These are phyloP conservation scores for Austroboletus novae-zelandiae DNA, from an alignment of 1,284 basidiomycete species.

Conservation along the genomic window DNA sequence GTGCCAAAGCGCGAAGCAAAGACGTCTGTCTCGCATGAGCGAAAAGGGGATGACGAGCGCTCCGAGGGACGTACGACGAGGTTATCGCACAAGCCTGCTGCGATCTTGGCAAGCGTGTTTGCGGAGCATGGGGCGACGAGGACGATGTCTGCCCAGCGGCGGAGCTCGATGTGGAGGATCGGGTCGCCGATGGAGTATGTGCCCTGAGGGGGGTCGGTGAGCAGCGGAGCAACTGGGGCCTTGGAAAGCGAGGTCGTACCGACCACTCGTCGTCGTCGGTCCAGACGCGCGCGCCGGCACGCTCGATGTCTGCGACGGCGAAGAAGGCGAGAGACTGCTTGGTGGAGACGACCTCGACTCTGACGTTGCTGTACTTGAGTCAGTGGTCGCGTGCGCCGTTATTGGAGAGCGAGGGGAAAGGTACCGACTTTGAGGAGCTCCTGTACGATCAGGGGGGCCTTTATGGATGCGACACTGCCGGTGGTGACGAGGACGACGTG, in stretches of 20 bases:
- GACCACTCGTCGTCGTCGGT: constrained; percentile 91
- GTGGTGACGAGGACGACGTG: constrained; percentile 87
- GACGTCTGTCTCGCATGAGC: constrained; percentile 65
- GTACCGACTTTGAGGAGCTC: constrained; percentile 67
- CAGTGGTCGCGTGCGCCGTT: not conserved
- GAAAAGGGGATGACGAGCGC: not conserved
- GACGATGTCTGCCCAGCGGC: constrained; percentile 95
- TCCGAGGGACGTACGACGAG: constrained; percentile 59
- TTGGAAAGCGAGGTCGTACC: constrained; percentile 7
- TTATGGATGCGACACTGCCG: constrained; percentile 93
- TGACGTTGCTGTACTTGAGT: constrained; percentile 65
- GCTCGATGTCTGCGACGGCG: constrained; percentile 51
- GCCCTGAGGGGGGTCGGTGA: constrained; percentile 34
- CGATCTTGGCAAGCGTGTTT: constrained; percentile 92
- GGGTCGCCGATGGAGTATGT: constrained; percentile 80
- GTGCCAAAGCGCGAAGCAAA: constrained; percentile 82
- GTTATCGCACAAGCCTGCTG: constrained; percentile 87
- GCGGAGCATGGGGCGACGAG: constrained; percentile 94
- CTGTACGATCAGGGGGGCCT: constrained; percentile 85
- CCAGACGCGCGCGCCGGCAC: constrained; percentile 73
- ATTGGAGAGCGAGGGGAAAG: not conserved
- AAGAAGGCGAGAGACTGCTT: constrained; percentile 80
- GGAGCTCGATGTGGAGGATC: constrained; percentile 94
- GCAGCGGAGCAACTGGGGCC: not conserved
- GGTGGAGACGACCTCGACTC: constrained; percentile 85